Percentiles rank a stretch among this genome's conserved stretches.
phyloP scores from a whole-genome alignment of 306 rosid species.

The Gillenia trifoliata region DNA sequence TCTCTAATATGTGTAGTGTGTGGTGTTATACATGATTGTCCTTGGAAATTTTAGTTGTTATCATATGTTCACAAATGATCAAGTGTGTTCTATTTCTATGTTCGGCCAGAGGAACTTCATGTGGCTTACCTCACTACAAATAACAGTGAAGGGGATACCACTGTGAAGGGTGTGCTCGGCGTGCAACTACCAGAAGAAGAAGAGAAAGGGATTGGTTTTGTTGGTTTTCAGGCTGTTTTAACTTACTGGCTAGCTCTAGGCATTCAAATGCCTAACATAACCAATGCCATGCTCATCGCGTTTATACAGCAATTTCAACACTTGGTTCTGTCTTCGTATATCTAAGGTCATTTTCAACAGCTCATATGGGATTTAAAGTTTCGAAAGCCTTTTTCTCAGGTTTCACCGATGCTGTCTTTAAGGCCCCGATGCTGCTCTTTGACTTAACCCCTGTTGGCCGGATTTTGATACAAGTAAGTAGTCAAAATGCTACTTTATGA shows the following conservation, averaged over 20 bases:
- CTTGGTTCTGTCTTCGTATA: constrained; percentile 36
- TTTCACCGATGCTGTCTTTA: constrained; percentile 56
- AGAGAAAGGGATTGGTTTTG: constrained; percentile 55
- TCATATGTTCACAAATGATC: no score
- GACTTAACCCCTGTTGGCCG: constrained; percentile 74
- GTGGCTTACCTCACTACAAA: constrained; percentile 14
- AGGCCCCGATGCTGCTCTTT: constrained; percentile 82
- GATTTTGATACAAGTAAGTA: constrained; percentile 69
- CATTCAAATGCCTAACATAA: constrained; percentile 47
- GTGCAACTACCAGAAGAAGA: constrained; percentile 70
- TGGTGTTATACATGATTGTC: no score
- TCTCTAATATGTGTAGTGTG: no score
- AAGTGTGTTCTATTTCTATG: no score
- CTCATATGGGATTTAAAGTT: constrained; percentile 64
- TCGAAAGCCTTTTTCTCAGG: constrained; percentile 55
- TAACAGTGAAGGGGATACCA: constrained; percentile 29
- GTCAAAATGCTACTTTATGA: neutral
- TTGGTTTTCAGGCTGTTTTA: constrained; percentile 43
- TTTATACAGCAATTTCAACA: constrained; percentile 50
- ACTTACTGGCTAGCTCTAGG: constrained; percentile 72
- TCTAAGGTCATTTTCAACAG: constrained; percentile 30
- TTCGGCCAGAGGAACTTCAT: constrained; percentile 23
- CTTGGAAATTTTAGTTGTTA: no score
- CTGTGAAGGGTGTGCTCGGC: constrained; percentile 25
- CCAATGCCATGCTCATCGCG: constrained; percentile 31